Base-by-base conservation (phyloP, 768 basidiomycete genomes). In the Collybiopsis luxurians region DNA sequence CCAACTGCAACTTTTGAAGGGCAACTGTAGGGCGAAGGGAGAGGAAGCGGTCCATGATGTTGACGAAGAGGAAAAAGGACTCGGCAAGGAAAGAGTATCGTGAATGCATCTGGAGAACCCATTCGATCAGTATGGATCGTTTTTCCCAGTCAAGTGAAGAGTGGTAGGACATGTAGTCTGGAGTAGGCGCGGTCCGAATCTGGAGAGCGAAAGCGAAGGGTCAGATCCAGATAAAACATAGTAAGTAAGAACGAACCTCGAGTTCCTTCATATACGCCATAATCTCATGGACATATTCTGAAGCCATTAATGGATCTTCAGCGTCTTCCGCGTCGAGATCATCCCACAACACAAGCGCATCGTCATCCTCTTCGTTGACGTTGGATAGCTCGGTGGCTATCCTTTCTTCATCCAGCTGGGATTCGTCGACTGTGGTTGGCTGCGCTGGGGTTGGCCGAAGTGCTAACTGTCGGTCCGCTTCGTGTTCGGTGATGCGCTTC, bases 221-320 rank as follows among this genome's bases (percentile, higher is more conserved):
- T 64, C 30, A 70, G 31, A 28, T 34, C 26, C 17, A 12, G 28
- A 56, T 34, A 42, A 48, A 53, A 26, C 17, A 42, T 9, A 23
- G 10, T 24, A 50, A 27, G 50, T 23, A 59, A 55, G 4, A 28
- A 59, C 78, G 46, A 66, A 95, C 96, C 85, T 99, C 95, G 57
- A 91, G 78, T 61, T 84, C 74, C 68, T 92, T 90, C 74, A 98
- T 81, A 73, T 99, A 98, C 56, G 89, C 76, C 75, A 95, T 95
- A 59, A 98, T 95, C 57, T 98, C 97, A 24, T 78, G 78, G 50
- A 97, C 95, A 66, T 99, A 99, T 72, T 98, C 93, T 74, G 88
- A 89, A 61, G 97, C 95, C 95, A 98, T 98, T 59, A 92, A 78
- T 13, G 96, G 97, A 66, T 99, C 96, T 49, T 95, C 93, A 19